Percentiles rank a stretch among this genome's conserved stretches.
Conservation (phyloP, 2,329 filamentous ascomycete species). For the Cryphonectria nitschkei region DNA sequence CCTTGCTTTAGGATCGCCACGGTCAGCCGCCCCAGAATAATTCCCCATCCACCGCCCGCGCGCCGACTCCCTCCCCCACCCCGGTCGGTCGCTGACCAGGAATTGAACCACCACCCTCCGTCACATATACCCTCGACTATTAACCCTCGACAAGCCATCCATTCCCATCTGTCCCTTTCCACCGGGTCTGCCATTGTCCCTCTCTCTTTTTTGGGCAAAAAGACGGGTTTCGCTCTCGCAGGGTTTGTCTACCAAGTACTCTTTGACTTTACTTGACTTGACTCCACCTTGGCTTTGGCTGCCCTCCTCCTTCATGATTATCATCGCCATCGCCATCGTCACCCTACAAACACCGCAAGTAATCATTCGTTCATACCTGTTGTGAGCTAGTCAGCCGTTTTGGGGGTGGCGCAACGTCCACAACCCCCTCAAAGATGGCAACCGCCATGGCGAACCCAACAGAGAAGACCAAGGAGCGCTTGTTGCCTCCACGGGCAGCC, state of each 20-base stretch:
- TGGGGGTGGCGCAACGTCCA: not conserved
- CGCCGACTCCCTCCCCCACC: not conserved
- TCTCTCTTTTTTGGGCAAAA: not conserved
- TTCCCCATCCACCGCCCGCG: conserved; percentile 4
- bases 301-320: not conserved
- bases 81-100: not conserved
- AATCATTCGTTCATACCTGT: not conserved
- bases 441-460: conserved; percentile 24
- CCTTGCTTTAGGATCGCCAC: conserved; percentile 11
- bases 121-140: not conserved
- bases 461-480: conserved; percentile 29
- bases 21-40: conserved; percentile 17
- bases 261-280: not conserved
- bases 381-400: not conserved
- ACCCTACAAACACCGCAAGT: not conserved
- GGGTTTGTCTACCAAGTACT: too few relatives aligned
- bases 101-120: not conserved
- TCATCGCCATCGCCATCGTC: not conserved
- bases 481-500: conserved; percentile 43
- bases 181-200: too few relatives aligned
- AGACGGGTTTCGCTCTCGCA: too few relatives aligned
- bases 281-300: not conserved
- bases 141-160: not conserved
- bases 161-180: not conserved
- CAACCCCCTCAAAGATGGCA: conserved; percentile 12